phyloP scores from a whole-genome alignment of 1,139 yeast genomes.

The Scheffersomyces insectosa region DNA sequence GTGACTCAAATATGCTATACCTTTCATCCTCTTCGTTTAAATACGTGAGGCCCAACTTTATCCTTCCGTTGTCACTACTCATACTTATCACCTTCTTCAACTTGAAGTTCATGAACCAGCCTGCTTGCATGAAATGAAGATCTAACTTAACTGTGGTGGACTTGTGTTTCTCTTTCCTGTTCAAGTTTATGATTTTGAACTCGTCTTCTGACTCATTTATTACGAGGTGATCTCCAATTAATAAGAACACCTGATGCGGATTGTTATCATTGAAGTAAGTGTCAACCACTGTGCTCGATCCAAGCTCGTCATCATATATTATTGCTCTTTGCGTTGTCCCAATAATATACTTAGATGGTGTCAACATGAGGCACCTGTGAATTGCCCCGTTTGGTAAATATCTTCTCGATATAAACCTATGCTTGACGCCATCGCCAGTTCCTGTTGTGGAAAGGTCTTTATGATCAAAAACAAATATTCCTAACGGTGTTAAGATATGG shows the following conservation, averaged over 20 bases:
- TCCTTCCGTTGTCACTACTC: not conserved
- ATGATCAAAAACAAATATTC: not conserved
- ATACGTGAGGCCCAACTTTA: not conserved
- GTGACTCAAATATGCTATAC: not conserved
- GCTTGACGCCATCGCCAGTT: not conserved
- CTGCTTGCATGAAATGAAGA: not conserved
- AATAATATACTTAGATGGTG: no score
- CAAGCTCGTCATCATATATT: no score
- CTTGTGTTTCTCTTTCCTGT: not conserved
- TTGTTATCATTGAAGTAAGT: conserved; percentile 21
- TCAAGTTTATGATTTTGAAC: conserved; percentile 7
- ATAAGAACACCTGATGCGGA: conserved; percentile 4
- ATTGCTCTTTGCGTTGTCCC: no score
- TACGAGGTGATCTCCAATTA: conserved; percentile 5
- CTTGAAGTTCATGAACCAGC: conserved; percentile 1
- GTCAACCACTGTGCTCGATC: conserved; percentile 17
- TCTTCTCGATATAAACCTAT: not conserved
- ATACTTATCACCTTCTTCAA: not conserved
- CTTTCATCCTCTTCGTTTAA: not conserved
- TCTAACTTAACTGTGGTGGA: not conserved
- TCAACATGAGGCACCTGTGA: no score
- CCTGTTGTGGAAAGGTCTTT: not conserved
- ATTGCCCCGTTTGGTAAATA: not conserved
- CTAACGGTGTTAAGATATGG: not conserved
- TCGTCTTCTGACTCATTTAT: conserved; percentile 6